phyloP scores from a whole-genome alignment of 768 basidiomycete genomes.

The Cytidiella melzeri region DNA sequence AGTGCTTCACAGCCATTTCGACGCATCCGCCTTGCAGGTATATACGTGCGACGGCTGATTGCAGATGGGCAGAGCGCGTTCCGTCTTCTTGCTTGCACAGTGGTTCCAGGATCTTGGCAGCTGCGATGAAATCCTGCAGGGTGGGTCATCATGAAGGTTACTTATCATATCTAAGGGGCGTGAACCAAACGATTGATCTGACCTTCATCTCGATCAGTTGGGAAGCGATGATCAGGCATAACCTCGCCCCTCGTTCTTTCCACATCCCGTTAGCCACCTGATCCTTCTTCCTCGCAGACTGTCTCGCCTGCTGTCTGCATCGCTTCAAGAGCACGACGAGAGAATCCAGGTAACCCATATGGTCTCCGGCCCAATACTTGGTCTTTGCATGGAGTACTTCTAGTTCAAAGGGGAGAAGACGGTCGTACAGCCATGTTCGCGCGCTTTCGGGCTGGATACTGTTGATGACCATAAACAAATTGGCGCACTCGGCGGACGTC shows the following conservation, averaged over 20 bases:
- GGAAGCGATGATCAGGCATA: constrained; percentile 75
- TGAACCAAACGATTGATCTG: constrained; percentile 7
- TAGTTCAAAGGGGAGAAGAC: constrained; percentile 49
- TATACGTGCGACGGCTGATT: constrained; percentile 65
- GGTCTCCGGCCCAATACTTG: constrained; percentile 78
- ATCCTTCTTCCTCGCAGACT: constrained; percentile 24
- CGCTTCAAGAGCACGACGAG: constrained; percentile 54
- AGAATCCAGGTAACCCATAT: constrained; percentile 74
- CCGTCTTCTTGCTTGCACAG: constrained; percentile 38
- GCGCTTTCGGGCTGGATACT: constrained; percentile 23
- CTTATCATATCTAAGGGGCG: background rate
- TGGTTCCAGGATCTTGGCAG: constrained; percentile 60
- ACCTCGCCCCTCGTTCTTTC: constrained; percentile 71
- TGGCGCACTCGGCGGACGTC: constrained; percentile 77
- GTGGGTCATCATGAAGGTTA: background rate
- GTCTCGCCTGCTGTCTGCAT: constrained; percentile 43
- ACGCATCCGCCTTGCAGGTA: constrained; percentile 73
- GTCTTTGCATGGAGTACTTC: constrained; percentile 67
- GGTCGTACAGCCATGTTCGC: constrained; percentile 54
- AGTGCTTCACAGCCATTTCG: constrained; percentile 50
- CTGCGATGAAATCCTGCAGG: constrained; percentile 65
- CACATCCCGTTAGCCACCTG: constrained; percentile 48
- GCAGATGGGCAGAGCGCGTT: constrained; percentile 46
- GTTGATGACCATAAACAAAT: constrained; percentile 68
- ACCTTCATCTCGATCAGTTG: constrained; percentile 86